These are phyloP conservation scores for Aspergillus carbonarius DNA, from an alignment of 2,329 filamentous ascomycete genomes.

Conservation along the genomic window DNA sequence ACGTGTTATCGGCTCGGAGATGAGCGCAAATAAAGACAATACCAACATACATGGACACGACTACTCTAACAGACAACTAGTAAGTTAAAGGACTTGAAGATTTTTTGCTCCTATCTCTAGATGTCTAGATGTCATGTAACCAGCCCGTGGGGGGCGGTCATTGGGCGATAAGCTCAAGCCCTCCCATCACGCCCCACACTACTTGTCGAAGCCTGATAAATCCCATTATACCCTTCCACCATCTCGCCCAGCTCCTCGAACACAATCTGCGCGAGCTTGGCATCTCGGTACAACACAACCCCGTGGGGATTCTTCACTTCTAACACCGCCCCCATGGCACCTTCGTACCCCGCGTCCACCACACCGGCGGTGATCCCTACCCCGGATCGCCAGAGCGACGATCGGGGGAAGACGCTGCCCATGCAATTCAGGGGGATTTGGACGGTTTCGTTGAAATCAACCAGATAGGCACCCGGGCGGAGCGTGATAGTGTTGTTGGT, in stretches of 20 bases:
- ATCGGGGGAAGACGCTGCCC: slow-evolving; percentile 40
- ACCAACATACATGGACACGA: no score
- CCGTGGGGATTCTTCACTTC: slow-evolving; percentile 39
- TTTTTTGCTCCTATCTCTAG: no score
- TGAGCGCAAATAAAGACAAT: no score
- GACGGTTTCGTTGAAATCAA: slow-evolving; percentile 42
- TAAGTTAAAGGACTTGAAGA: no score
- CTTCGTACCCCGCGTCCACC: slow-evolving; percentile 45
- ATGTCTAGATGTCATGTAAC: no score
- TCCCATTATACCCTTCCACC: slow-evolving; percentile 40
- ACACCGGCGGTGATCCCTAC: slow-evolving; percentile 40
- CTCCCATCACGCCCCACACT: slow-evolving; percentile 19
- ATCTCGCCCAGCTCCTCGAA: slow-evolving; percentile 38
- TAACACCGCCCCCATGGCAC: slow-evolving; percentile 41
- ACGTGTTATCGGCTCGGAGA: no score
- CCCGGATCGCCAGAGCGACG: slow-evolving; percentile 44
- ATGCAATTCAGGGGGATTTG: slow-evolving; percentile 41
- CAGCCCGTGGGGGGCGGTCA: no score
- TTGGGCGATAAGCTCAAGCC: no score
- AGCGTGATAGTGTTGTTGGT: slow-evolving; percentile 19
- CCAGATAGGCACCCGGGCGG: slow-evolving; percentile 33
- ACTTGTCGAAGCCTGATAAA: slow-evolving; percentile 34
- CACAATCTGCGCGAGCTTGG: slow-evolving; percentile 44
- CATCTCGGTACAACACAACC: slow-evolving; percentile 33
- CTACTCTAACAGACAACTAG: no score